Conservation (phyloP, 768 basidiomycete genomes). For the Kwoniella mangroviensis region DNA sequence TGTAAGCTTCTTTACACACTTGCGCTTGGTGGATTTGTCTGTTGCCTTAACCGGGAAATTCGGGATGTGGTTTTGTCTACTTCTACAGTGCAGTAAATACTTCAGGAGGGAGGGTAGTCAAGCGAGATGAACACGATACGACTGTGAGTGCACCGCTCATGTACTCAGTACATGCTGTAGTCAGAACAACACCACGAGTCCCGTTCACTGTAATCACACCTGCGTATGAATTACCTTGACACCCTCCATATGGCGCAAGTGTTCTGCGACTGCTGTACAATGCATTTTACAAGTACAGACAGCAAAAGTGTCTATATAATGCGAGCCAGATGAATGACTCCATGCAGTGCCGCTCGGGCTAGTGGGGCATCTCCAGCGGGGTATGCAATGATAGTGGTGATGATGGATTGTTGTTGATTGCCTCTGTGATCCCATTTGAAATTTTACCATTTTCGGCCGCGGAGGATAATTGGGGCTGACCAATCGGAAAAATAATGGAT, state of each 20-base stretch:
- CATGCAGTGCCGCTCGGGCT: neutral
- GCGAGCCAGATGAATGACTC: too few relatives aligned
- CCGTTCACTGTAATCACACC: too few relatives aligned
- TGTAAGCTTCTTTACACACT: constrained; percentile 1
- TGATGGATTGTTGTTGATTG: too few relatives aligned
- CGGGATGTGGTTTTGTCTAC: neutral
- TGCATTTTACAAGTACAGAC: too few relatives aligned
- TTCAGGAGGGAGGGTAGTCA: neutral
- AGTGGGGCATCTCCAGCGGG: neutral
- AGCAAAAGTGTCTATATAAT: too few relatives aligned
- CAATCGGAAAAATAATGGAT: neutral
- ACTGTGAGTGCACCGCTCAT: neutral
- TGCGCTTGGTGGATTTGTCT: neutral
- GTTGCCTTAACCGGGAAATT: neutral
- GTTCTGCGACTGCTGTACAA: too few relatives aligned
- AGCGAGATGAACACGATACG: neutral
- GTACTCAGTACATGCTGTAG: too few relatives aligned
- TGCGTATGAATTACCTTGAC: too few relatives aligned
- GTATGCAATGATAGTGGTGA: neutral
- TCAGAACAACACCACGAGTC: too few relatives aligned
- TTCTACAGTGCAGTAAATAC: neutral
- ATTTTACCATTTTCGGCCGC: neutral
- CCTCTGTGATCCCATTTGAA: neutral
- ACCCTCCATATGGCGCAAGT: too few relatives aligned
- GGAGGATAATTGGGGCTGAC: neutral